phyloP scores from a whole-genome alignment of 2,329 filamentous ascomycete species.

The Nothomitra cinnamomea region DNA sequence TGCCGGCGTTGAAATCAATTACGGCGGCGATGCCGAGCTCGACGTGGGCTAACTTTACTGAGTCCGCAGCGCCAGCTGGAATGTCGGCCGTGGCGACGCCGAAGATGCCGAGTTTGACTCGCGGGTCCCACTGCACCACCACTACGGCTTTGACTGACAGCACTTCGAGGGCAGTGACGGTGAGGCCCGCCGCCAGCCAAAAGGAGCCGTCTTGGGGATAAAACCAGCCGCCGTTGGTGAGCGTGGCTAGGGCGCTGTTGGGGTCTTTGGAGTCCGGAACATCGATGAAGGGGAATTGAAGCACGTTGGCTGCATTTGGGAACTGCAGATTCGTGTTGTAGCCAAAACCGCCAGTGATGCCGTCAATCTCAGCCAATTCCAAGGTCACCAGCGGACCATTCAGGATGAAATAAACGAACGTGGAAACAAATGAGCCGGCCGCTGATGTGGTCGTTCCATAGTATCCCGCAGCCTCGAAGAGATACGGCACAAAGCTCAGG shows the following conservation, averaged over 20 bases:
- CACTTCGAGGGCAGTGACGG: slow-evolving; percentile 23
- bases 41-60: slow-evolving; percentile 20
- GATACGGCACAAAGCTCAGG: neutral
- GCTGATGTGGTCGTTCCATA: neutral
- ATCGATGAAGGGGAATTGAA: neutral
- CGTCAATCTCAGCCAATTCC: neutral
- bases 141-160: slow-evolving; percentile 22
- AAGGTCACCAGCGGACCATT: neutral
- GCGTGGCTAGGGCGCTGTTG: too few relatives aligned
- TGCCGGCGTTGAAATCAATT: slow-evolving; percentile 21
- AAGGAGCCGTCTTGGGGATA: slow-evolving; percentile 15
- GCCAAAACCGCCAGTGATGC: neutral
- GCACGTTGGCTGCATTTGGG: neutral
- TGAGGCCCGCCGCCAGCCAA: slow-evolving; percentile 25
- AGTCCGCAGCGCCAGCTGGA: slow-evolving; percentile 11
- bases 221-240: slow-evolving; percentile 20
- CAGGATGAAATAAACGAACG: neutral
- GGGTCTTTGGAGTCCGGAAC: neutral
- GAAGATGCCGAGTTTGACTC: slow-evolving; percentile 21
- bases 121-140: slow-evolving; percentile 18
- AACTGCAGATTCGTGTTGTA: neutral
- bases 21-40: slow-evolving; percentile 22
- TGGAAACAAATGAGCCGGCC: neutral
- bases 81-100: slow-evolving; percentile 18
- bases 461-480: neutral